Evolutionary conservation across 164 flowering plant species (phyloP), one percentile per base, ranked within the genome.

Genomic region (Buxus sempervirens): DNA sequence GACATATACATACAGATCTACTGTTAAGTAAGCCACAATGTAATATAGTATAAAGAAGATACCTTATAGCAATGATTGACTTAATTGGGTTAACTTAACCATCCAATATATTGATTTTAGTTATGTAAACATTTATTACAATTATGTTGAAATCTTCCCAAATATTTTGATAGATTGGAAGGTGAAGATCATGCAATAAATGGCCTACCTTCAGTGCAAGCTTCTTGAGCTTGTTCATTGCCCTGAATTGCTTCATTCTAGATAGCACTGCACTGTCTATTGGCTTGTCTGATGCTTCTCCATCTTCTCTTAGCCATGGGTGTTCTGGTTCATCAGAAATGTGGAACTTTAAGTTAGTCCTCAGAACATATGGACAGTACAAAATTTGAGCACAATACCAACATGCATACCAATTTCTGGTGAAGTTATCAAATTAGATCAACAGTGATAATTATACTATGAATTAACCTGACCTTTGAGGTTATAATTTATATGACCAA

Each of bases 231-330:
- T 93, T 90, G 86, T 93, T 93, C 98, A 93, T 93, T 28, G 89
- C 95, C 80, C 96, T 82, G 80, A 91, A 93, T 69, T 93, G 98
- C 82, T 93, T 93, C 97, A 91, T 85, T 76, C 97, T 81, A 12
- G 89, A 78, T 54, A 93, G 91, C 25, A 91, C 98, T 19, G 97
- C 98, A 80, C 86, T 87, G 74, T 93, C 96, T 60, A 93, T 84
- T 70, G 97, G 97, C 66, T 82, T 84, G 77, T 91, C 98, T 61
- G 98, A 87, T 75, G 98, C 98, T 26, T 85, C 86, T 64, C 96
- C 96, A 63, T 76, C 97, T 78, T 89, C 92, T 82, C 72, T 86
- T n/a, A 93, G 70, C 98, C 98, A 91, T 62, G 96, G 95, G 69
- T 93, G 98, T 69, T 88, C 98, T 90, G 65, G 59, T 72, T 54